Base-by-base conservation (phyloP, 768 basidiomycete genomes). In the Agrocybe chaxingu region DNA sequence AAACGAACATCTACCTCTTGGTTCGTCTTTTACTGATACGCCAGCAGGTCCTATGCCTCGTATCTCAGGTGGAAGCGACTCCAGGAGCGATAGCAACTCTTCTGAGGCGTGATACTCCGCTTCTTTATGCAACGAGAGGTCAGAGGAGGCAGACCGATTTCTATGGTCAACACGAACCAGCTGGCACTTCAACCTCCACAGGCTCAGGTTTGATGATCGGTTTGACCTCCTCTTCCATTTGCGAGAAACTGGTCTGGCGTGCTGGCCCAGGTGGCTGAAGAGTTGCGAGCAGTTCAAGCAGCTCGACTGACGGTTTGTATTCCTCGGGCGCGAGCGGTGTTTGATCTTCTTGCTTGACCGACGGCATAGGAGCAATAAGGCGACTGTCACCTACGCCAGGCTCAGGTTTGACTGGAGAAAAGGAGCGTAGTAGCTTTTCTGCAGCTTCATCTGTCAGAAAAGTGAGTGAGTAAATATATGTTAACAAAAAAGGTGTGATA, bases 141-240 rank as follows among this genome's bases (percentile, higher is more conserved):
- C 24, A 24, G 24, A 24, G 5, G 3, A 24, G 24, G 3, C 24
- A 24, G 24, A 24, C 24, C 24, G 24, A 24, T 24, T 24, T 24
- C 24, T 24, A 24, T 24, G 5, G 24, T 24, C 24, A 24, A 24
- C 2, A 44, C 8, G 5, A 16, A 44, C n/a, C 16, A 4, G 18
- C 18, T 29, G 50, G 30, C 18, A 55, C 42, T 6, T 45, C 43
- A 2, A 29, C 18, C 1, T 52, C 49, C 9, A 47, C 45, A 6
- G 51, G 58, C 46, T 56, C 52, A 4, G 51, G 45, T 52, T 62
- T 57, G 45, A 56, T 42, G 7, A 18, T 32, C 4, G 10, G 13
- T 18, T 47, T 33, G 7, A 48, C 42, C 3, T 29, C 18, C 18
- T 40, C 39, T 9, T 45, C 51, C 1, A 24, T 35, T 40, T 54